Percentiles rank a stretch among this genome's conserved stretches.
Conservation (phyloP, 352 stramenopile genomes). For the Phytophthora meadii region DNA sequence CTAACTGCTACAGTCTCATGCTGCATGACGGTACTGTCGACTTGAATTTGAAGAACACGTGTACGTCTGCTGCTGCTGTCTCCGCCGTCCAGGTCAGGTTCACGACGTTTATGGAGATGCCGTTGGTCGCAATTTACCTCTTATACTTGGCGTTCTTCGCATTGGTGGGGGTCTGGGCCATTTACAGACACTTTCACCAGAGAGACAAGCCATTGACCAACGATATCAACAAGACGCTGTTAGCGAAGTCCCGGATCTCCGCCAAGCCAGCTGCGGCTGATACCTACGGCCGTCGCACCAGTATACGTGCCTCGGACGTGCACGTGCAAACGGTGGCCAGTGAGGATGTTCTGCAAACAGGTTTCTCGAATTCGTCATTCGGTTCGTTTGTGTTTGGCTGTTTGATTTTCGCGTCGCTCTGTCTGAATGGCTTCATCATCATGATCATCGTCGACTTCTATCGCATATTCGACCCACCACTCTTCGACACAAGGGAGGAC, state of each 20-base stretch:
- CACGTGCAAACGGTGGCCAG: slow-evolving; percentile 2
- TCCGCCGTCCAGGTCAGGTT: background rate
- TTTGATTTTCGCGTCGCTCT: slow-evolving; percentile 47
- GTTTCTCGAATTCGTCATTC: slow-evolving; percentile 22
- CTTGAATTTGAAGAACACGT: slow-evolving; percentile 1
- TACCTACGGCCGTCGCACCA: slow-evolving; percentile 6
- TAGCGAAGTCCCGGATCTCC: background rate
- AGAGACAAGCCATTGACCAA: background rate
- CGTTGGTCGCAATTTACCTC: slow-evolving; percentile 10
- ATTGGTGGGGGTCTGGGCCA: background rate
- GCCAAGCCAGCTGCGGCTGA: background rate
- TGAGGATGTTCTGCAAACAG: slow-evolving; percentile 17
- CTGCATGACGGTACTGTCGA: slow-evolving; percentile 3
- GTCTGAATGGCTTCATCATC: slow-evolving; percentile 54
- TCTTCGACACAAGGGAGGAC: slow-evolving; percentile 31
- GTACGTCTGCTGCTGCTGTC: background rate
- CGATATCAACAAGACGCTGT: slow-evolving; percentile 5
- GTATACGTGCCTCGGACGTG: slow-evolving; percentile 8
- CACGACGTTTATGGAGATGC: slow-evolving; percentile 9
- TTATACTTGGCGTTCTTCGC: slow-evolving; percentile 8
- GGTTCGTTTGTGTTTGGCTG: slow-evolving; percentile 42
- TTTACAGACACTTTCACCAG: background rate
- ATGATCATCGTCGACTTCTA: slow-evolving; percentile 63
- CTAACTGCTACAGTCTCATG: slow-evolving; percentile 44
- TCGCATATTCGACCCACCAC: slow-evolving; percentile 39